Percentiles rank a stretch among this genome's conserved stretches.
These are phyloP conservation scores for Aspergillus panamensis DNA, from an alignment of 495 filamentous ascomycete genomes.

Conservation along the genomic window DNA sequence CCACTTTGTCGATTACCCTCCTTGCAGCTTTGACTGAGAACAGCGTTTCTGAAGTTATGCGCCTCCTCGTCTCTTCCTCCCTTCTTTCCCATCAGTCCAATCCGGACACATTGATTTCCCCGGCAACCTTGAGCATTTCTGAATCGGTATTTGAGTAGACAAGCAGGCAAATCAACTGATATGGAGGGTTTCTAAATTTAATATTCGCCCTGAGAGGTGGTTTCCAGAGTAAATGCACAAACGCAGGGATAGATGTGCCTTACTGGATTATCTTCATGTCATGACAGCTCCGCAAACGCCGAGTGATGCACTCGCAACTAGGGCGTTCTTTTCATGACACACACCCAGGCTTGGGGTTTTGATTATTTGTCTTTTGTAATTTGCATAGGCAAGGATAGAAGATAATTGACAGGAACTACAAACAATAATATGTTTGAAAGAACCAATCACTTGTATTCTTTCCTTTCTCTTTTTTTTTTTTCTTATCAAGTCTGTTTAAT, in stretches of 20 bases:
- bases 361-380: neutral
- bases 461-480: neutral
- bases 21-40: neutral
- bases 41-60: too few species aligned
- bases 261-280: neutral
- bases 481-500: too few species aligned
- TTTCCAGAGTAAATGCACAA: neutral
- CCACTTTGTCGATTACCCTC: slow-evolving; percentile 1
- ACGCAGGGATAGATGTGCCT: neutral
- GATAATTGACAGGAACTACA: neutral
- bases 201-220: neutral
- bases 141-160: neutral
- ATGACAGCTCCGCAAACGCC: slow-evolving; percentile 16
- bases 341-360: neutral
- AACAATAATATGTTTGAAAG: neutral
- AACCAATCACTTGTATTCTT: neutral
- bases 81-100: neutral
- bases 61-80: neutral
- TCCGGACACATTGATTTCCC: neutral
- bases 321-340: slow-evolving; percentile 3
- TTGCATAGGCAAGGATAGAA: neutral
- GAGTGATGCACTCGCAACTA: slow-evolving; percentile 13
- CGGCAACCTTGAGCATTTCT: neutral
- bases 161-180: neutral
- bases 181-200: neutral